These are phyloP conservation scores for Entomortierella parvispora DNA, from an alignment of 192 early-diverging fungal species.

Conservation along the genomic window DNA sequence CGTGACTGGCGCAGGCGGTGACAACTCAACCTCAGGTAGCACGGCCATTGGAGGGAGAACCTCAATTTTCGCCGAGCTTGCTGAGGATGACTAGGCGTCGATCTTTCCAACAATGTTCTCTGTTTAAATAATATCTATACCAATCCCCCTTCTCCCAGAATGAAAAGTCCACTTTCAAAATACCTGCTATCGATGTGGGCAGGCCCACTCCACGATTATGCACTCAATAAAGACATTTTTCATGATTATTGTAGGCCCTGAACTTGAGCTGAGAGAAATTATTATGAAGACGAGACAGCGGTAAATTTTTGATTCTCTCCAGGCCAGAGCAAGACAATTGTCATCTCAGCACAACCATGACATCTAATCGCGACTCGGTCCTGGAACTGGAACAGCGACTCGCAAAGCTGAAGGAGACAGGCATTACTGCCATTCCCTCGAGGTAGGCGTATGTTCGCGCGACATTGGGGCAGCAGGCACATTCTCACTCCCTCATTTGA, in stretches of 20 bases:
- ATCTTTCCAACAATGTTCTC: not conserved
- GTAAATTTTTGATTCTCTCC: no score
- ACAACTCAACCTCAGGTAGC: not conserved
- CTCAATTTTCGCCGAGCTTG: slow-evolving; percentile 14
- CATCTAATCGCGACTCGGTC: slow-evolving; percentile 6
- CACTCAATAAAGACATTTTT: no score
- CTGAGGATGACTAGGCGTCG: slow-evolving; percentile 6
- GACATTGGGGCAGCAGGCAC: no score
- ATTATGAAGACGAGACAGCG: no score
- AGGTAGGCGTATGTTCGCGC: no score
- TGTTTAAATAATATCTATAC: not conserved
- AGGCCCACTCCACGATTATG: no score
- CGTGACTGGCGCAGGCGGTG: not conserved
- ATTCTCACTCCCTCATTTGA: not conserved
- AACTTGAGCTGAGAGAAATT: no score
- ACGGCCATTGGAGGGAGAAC: not conserved
- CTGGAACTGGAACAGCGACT: slow-evolving; percentile 31
- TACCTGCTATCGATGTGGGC: no score
- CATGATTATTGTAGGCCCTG: no score
- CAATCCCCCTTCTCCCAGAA: not conserved
- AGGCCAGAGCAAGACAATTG: no score
- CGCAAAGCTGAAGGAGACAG: slow-evolving; percentile 29
- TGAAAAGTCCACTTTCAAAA: no score
- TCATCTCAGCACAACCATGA: not conserved
- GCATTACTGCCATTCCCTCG: slow-evolving; percentile 1